Conservation (phyloP, 2,329 filamentous ascomycete genomes). For the Fusarium compactum region DNA sequence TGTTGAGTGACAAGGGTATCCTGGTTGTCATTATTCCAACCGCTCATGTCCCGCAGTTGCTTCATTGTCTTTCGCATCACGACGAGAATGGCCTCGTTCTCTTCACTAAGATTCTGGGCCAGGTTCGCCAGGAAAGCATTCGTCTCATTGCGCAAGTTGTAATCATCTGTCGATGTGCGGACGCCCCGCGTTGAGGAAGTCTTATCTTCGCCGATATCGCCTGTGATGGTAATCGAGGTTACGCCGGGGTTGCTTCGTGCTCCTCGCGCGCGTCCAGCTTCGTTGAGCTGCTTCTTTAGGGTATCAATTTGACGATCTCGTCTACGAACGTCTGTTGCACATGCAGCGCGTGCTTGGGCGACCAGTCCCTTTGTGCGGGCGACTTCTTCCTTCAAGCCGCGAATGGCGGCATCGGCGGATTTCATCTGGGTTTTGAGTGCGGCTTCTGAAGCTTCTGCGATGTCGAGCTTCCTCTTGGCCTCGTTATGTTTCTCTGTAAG, state of each 20-base stretch:
- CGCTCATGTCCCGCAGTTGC: slow-evolving; percentile 77
- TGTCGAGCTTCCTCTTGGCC: slow-evolving; percentile 65
- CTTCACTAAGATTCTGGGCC: slow-evolving; percentile 85
- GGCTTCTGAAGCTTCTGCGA: slow-evolving; percentile 77
- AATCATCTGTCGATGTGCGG: slow-evolving; percentile 57
- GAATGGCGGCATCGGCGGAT: slow-evolving; percentile 78
- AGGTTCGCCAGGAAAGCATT: slow-evolving; percentile 90
- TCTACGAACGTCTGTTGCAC: slow-evolving; percentile 90
- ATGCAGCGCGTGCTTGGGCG: slow-evolving; percentile 85
- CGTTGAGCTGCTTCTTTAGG: slow-evolving; percentile 86
- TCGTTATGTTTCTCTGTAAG: slow-evolving; percentile 67
- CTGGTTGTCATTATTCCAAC: slow-evolving; percentile 58
- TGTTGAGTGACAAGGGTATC: slow-evolving; percentile 52
- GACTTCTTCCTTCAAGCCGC: slow-evolving; percentile 86
- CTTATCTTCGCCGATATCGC: slow-evolving; percentile 65
- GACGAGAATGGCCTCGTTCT: slow-evolving; percentile 85
- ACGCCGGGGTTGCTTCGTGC: slow-evolving; percentile 66
- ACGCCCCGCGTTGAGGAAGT: slow-evolving; percentile 47
- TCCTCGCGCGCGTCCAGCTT: slow-evolving; percentile 73
- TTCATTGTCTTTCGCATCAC: slow-evolving; percentile 78
- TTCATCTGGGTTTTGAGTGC: slow-evolving; percentile 76
- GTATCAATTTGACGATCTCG: slow-evolving; percentile 89
- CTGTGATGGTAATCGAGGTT: slow-evolving; percentile 68
- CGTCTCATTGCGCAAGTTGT: slow-evolving; percentile 86
- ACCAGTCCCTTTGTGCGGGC: slow-evolving; percentile 82